These are phyloP conservation scores for Wickerhamiella cacticola DNA, from an alignment of 805 yeast species.

Conservation along the genomic window DNA sequence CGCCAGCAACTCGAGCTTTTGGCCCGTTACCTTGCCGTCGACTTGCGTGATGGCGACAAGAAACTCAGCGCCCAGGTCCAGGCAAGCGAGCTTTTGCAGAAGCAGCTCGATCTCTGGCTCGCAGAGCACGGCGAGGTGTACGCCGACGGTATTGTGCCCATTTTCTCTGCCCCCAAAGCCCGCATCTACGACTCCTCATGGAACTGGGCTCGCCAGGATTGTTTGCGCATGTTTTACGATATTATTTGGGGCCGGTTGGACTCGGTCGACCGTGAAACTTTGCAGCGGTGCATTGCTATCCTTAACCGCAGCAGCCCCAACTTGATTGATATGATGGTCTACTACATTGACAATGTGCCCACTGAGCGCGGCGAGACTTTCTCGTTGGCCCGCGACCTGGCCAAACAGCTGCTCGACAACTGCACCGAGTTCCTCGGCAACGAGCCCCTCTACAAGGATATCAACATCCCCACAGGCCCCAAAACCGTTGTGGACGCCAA, in stretches of 20 bases:
- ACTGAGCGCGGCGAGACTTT: slow-evolving; percentile 84
- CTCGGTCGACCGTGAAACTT: slow-evolving; percentile 89
- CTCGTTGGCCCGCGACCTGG: slow-evolving; percentile 76
- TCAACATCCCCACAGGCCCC: slow-evolving; percentile 89
- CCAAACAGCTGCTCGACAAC: slow-evolving; percentile 89
- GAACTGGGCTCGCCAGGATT: slow-evolving; percentile 99
- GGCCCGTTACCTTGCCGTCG: slow-evolving; percentile 90
- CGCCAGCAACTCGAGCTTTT: slow-evolving; percentile 78
- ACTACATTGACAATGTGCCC: slow-evolving; percentile 75
- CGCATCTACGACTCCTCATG: slow-evolving; percentile 95
- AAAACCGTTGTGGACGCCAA: slow-evolving; percentile 74
- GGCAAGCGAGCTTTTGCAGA: slow-evolving; percentile 70
- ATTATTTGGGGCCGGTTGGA: slow-evolving; percentile 88
- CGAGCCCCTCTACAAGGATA: slow-evolving; percentile 92
- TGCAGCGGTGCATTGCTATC: slow-evolving; percentile 88
- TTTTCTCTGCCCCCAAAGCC: slow-evolving; percentile 84
- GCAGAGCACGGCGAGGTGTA: slow-evolving; percentile 89
- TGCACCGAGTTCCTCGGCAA: slow-evolving; percentile 72
- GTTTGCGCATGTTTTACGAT: slow-evolving; percentile 84
- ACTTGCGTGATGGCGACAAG: slow-evolving; percentile 83
- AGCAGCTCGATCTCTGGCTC: slow-evolving; percentile 84
- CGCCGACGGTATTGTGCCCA: slow-evolving; percentile 81
- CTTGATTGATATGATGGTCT: slow-evolving; percentile 92
- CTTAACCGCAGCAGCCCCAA: slow-evolving; percentile 96
- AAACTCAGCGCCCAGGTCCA: slow-evolving; percentile 71